Evolutionary conservation across 2,329 filamentous ascomycete species (phyloP), one percentile per base, ranked within the genome.

Genomic region (Sarocladium kiliense): DNA sequence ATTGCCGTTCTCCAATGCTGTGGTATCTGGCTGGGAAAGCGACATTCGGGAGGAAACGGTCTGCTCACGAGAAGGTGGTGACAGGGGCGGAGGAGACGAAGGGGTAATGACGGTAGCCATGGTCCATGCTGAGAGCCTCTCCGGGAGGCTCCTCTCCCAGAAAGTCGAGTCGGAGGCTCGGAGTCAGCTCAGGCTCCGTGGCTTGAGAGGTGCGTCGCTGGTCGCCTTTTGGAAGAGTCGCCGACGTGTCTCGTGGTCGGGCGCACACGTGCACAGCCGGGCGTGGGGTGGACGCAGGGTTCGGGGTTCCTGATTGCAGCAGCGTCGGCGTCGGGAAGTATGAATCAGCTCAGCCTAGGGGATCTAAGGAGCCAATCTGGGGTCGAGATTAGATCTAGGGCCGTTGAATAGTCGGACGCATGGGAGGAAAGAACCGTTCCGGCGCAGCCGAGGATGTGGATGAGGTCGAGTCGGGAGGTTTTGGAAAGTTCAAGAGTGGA

Each of bases 111-210:
- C 19, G 16, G 47, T 36, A 3, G 47, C 47, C 47, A 51, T 51
- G 14, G 18, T 51, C 47, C 47, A 51, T 51, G 47, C 26, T 51
- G 47, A 36, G 47, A 36, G 27, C 47, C 47, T 32, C 26, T 18
- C 16, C 14, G 44, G 44, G 44, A 47, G 44, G 44, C 44, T 47
- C 10, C 9, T 30, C 25, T 30, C 25, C 44, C 21, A 16, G n/a
- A 27, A 7, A 27, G 25, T 47, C n/a, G 25, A 18, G 44, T 47
- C 44, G 44, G 44, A 47, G 6, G 44, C 25, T 30, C 44, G 44
- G 44, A n/a, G 21, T 47, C 44, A 47, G 44, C 44, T 47, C 44
- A 47, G 25, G 44, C 44, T 47, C 44, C 44, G 44, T 47, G 44
- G 44, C 44, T 47, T 47, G 44, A 27, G n/a, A 32, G 10, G 7